Evolutionary conservation across 1,139 yeast species (phyloP).

Genomic region (Suhomyces bolitotheri): DNA sequence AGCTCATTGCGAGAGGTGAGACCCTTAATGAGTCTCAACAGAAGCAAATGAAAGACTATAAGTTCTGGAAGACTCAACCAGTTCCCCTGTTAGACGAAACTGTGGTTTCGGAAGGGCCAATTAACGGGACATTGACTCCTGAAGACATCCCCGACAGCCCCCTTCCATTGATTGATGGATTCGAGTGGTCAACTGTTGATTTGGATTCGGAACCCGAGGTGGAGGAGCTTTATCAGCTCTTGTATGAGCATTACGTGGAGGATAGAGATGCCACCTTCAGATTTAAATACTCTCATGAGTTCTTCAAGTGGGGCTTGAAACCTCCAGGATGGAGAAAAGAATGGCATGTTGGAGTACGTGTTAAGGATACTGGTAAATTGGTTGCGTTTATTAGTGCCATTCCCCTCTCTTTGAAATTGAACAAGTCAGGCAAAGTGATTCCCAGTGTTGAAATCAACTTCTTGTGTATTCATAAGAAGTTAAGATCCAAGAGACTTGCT

Average conservation of each 20-base stretch:
- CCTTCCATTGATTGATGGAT: constrained; percentile 68
- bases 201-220: constrained; percentile 57
- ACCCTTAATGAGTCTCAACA: constrained; percentile 55
- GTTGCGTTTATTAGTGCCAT: constrained; percentile 93
- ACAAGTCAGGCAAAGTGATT: constrained; percentile 48
- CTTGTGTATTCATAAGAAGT: constrained; percentile 88
- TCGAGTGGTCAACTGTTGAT: constrained; percentile 87
- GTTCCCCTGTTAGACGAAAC: constrained; percentile 75
- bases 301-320: constrained; percentile 89
- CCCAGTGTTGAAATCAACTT: constrained; percentile 89
- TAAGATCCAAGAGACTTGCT: constrained; percentile 89
- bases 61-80: constrained; percentile 98
- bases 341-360: constrained; percentile 95
- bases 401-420: constrained; percentile 70
- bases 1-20: constrained; percentile 54
- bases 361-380: constrained; percentile 67
- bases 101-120: constrained; percentile 77
- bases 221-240: constrained; percentile 72
- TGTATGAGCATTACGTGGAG: constrained; percentile 91
- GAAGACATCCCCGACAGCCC: constrained; percentile 73
- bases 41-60: constrained; percentile 81
- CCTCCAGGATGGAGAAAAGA: constrained; percentile 91
- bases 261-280: constrained; percentile 91
- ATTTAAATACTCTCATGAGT: constrained; percentile 81
- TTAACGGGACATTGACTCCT: constrained; percentile 65